Evolutionary conservation across 2,329 filamentous ascomycete species (phyloP), one percentile per base, ranked within the genome.

Genomic region (Berkeleyomyces rouxiae): DNA sequence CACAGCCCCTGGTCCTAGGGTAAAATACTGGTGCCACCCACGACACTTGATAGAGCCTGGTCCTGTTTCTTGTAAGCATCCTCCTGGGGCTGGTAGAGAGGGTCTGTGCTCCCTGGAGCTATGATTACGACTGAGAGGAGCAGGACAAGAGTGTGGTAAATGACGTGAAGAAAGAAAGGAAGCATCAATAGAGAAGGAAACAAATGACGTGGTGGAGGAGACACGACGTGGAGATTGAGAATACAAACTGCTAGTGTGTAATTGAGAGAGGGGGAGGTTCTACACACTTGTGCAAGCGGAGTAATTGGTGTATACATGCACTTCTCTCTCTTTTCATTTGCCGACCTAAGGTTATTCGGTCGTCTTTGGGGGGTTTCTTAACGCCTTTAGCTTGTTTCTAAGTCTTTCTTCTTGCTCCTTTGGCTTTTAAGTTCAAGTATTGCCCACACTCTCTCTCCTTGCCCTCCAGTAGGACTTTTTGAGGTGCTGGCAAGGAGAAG

Each of bases 21-120:
- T 13, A 36, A 55, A 55, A 55, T 16, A 55, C 33, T 7, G 33
- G 51, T 37, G 51, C 51, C 33, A 55, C 39, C 51, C 33, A 55
- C 39, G 51, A 55, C 51, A 55, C n/a, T 55, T 55, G 51, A 55
- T 55, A 55, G 51, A 55, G 13, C 7, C n/a, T 55, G 51, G 31
- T 7, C 23, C 33, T 55, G 51, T 55, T 55, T 55, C 51, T 55
- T 55, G 51, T 55, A 39, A n/a, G 51, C 51, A 55, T 55, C 51
- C 51, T 37, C 9, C 7, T 39, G 51, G 51, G 51, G 51, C 51
- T 55, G 51, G 51, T 37, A 23, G 9, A 55, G 33, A 55, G 39
- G 51, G 51, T 10, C 51, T 55, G 51, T 55, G 51, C 51, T 37
- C 33, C 7, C 49, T 16, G 36, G 2, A 7, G 49, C 16, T 11